phyloP scores from a whole-genome alignment of 352 stramenopile genomes.

The Phytophthora capsici region DNA sequence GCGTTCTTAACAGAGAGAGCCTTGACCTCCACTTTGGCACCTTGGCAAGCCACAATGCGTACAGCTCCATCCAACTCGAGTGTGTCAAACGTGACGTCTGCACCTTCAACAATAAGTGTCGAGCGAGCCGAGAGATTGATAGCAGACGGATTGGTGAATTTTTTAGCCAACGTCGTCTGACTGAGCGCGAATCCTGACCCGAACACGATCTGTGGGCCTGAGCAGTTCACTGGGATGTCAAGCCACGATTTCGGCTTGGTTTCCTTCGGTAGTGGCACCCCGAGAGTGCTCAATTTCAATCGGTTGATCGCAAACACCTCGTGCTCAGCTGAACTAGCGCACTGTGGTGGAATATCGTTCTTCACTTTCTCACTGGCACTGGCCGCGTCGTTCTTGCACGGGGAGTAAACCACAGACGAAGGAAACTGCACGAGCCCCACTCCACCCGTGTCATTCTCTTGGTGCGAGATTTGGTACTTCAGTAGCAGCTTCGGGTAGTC shows the following conservation, averaged over 20 bases:
- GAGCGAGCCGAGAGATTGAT: conserved; percentile 55
- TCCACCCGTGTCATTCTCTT: conserved; percentile 18
- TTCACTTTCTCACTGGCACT: conserved; percentile 59
- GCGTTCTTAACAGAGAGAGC: conserved; percentile 53
- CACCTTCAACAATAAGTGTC: conserved; percentile 59
- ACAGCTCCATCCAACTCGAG: conserved; percentile 61
- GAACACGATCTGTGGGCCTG: conserved; percentile 56
- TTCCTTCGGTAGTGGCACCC: conserved; percentile 26
- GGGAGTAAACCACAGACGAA: conserved; percentile 68
- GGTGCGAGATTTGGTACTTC: conserved; percentile 30
- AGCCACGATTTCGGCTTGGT: conserved; percentile 43
- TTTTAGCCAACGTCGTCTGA: conserved; percentile 33
- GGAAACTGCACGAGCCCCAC: conserved; percentile 67
- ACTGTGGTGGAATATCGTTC: conserved; percentile 67
- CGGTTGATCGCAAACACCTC: conserved; percentile 64
- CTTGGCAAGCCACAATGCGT: conserved; percentile 47
- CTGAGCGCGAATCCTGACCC: conserved; percentile 45
- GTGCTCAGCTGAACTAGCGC: conserved; percentile 67
- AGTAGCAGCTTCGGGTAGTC: conserved; percentile 74
- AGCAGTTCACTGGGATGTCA: conserved; percentile 54
- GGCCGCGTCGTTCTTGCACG: conserved; percentile 73
- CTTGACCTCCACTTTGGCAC: conserved; percentile 51
- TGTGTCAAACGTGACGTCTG: conserved; percentile 46
- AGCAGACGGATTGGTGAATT: conserved; percentile 37
- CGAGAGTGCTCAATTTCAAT: conserved; percentile 43